Evolutionary conservation across 106 monocot species (phyloP), one percentile per base, ranked within the genome.

Genomic region (Platanthera zijinensis): DNA sequence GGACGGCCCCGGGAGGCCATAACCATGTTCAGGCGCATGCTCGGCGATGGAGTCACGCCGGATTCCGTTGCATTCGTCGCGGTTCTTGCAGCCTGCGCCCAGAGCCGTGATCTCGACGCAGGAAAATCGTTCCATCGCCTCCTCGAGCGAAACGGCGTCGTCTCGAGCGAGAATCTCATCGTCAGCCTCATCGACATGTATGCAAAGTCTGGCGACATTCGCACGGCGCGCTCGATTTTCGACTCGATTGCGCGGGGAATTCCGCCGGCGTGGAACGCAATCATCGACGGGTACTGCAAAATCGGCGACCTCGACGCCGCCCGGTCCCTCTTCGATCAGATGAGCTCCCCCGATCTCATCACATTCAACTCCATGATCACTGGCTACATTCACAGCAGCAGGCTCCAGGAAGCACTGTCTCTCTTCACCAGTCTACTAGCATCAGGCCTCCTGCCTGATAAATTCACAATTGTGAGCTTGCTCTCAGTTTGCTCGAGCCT

Each of bases 271-370:
- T 91, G 95, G 85, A 95, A 91, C 76, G 89, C 89, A 7, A 73
- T 95, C 18, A 89, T 95, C 19, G 89, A 91, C 72, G 95, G 91
- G 3, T 89, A 89, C 71, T 95, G 91, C 78, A 95, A 91, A 52
- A 56, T 81, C 17, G 91, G 95, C 11, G 73, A 86, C 56, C 4
- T 95, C 0, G 82, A 87, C 30, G 50, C 39, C 14, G 95, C 91
- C 56, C 80, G 78, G 0, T 77, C 72, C 13, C 67, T 95, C 7
- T 95, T 95, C 75, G 77, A 91, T 71, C 76, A 82, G 51, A 87
- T 89, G 87, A 64, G 64, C 6, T 22, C 8, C 10, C 87, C 46
- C 64, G 87, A 89, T 76, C 12, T 89, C 57, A 83, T 91, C 80
- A 74, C 87, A 50, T 91, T 87, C 79, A 89, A 91, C 75, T 89